Conservation (phyloP, 2,329 filamentous ascomycete genomes). For the Rasamsonia emersonii region DNA sequence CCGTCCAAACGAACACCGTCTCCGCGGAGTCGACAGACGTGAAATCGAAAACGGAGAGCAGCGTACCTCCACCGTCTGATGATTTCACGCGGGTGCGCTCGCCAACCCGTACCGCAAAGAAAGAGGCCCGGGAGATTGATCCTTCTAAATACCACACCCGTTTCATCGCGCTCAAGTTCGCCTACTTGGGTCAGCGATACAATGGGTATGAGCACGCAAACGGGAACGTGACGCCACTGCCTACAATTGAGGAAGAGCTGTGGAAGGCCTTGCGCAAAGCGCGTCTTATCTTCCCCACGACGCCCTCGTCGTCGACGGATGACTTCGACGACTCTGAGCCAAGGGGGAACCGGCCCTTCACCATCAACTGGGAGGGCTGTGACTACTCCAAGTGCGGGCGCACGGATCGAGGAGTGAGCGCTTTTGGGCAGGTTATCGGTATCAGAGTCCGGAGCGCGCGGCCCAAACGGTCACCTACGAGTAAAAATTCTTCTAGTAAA, state of each 20-base stretch:
- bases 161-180: constrained; percentile 82
- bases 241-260: constrained; percentile 85
- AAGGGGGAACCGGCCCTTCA: constrained; percentile 30
- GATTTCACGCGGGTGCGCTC: constrained; percentile 17
- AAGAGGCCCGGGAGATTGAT: constrained; percentile 54
- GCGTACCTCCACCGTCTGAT: constrained; percentile 12
- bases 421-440: constrained; percentile 91
- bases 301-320: constrained; percentile 30
- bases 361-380: constrained; percentile 69
- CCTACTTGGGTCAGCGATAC: constrained; percentile 84
- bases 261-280: constrained; percentile 84
- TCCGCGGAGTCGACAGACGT: neutral
- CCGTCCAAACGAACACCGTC: too few species aligned
- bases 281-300: constrained; percentile 67
- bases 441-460: constrained; percentile 72
- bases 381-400: constrained; percentile 94
- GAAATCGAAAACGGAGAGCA: constrained; percentile 9
- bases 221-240: constrained; percentile 57
- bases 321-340: constrained; percentile 34
- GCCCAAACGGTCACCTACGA: constrained; percentile 41
- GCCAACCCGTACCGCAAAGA: constrained; percentile 29
- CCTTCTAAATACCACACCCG: constrained; percentile 73
- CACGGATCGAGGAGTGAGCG: constrained; percentile 87
- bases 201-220: constrained; percentile 86
- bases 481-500: constrained; percentile 11